Percentiles rank a stretch among this genome's conserved stretches.
phyloP scores from a whole-genome alignment of 1,284 basidiomycete genomes.

The Irpex lacteus region DNA sequence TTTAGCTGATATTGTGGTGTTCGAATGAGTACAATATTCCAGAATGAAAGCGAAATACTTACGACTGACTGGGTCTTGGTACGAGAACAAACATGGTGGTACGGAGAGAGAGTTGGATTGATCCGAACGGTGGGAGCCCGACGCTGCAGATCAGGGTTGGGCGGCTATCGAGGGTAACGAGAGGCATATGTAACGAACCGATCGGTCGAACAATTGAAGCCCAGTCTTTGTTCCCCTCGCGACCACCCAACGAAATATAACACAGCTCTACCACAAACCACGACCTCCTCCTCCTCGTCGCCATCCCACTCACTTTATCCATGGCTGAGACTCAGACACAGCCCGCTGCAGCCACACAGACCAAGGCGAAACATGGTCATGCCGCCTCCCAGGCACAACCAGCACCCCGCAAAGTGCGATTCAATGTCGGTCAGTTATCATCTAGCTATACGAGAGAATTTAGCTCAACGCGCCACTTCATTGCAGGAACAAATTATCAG shows the following conservation, averaged over 20 bases:
- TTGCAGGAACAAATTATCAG: conserved; percentile 75
- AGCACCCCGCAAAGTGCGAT: conserved; percentile 84
- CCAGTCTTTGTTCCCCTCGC: conserved; percentile 16
- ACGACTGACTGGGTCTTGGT: not conserved
- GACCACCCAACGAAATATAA: conserved; percentile 9
- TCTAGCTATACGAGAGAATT: conserved; percentile 8
- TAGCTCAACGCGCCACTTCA: not conserved
- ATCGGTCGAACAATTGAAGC: conserved; percentile 9
- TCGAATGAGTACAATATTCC: no score
- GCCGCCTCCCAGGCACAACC: conserved; percentile 60
- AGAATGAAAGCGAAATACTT: no score
- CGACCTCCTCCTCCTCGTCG: conserved; percentile 11
- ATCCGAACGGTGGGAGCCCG: conserved; percentile 1
- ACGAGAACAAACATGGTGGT: not conserved
- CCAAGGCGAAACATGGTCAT: conserved; percentile 61
- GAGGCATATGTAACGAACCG: not conserved
- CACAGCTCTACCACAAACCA: not conserved
- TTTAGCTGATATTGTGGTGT: not conserved
- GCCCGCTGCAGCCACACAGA: conserved; percentile 24
- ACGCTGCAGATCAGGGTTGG: not conserved
- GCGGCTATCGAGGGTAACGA: not conserved
- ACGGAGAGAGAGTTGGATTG: not conserved
- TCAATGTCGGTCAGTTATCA: conserved; percentile 79
- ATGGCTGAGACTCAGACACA: conserved; percentile 29
- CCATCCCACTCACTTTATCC: conserved; percentile 11